Conservation (phyloP, 2,329 filamentous ascomycete species). For the Aspergillus hortae region DNA sequence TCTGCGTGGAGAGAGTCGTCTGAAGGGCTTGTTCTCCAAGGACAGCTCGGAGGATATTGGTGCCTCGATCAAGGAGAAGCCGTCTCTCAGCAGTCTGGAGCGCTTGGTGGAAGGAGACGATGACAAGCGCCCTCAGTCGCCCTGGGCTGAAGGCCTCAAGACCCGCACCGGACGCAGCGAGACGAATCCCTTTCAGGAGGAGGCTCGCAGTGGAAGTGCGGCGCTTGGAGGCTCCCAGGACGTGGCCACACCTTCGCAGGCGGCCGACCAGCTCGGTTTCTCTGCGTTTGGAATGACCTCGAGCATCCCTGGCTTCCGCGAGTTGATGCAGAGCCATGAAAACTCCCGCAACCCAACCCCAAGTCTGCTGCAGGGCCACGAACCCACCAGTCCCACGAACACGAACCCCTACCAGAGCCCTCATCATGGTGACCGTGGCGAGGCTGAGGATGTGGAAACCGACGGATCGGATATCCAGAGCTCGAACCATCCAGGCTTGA, state of each 20-base stretch:
- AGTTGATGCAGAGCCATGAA: constrained; percentile 55
- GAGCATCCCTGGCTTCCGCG: constrained; percentile 55
- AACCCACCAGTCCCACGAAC: constrained; percentile 83
- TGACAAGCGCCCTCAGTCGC: constrained; percentile 45
- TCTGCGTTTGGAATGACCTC: constrained; percentile 59
- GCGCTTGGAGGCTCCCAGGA: constrained; percentile 74
- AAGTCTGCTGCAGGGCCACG: constrained; percentile 50
- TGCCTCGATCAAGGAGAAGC: constrained; percentile 52
- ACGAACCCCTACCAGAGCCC: constrained; percentile 97
- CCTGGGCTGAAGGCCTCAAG: constrained; percentile 50
- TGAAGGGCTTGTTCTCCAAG: constrained; percentile 81
- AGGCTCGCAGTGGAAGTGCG: constrained; percentile 57
- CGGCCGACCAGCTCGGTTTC: constrained; percentile 55
- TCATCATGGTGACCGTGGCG: constrained; percentile 62
- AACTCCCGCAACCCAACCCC: constrained; percentile 57
- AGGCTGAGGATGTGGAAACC: constrained; percentile 59
- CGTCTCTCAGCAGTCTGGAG: constrained; percentile 51
- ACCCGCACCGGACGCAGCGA: constrained; percentile 47
- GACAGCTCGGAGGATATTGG: constrained; percentile 65
- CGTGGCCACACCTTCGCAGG: constrained; percentile 51
- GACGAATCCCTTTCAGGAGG: constrained; percentile 48
- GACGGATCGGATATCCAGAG: constrained; percentile 54
- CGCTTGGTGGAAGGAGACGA: constrained; percentile 52
- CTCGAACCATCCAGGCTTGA: constrained; percentile 50
- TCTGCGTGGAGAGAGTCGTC: constrained; percentile 71